Evolutionary conservation across 345 rosid species (phyloP).

Genomic region (Acer negundo): DNA sequence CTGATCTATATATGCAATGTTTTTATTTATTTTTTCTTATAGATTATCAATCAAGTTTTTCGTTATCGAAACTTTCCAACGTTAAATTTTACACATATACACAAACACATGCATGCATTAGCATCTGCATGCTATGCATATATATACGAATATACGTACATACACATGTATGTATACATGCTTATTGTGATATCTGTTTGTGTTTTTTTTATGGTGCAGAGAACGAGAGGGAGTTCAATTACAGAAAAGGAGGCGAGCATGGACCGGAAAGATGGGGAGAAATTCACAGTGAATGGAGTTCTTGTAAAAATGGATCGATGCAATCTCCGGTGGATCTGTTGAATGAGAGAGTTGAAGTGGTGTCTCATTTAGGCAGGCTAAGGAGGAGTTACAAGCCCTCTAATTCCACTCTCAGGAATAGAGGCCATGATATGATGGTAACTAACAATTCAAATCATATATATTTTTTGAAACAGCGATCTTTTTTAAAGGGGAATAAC

Average conservation of each 20-base stretch:
- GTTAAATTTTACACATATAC: too few relatives aligned
- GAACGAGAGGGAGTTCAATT: conserved; percentile 67
- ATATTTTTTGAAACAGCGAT: too few relatives aligned
- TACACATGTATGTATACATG: not conserved
- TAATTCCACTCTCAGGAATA: conserved; percentile 62
- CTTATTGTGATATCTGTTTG: not conserved
- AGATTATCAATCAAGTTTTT: too few relatives aligned
- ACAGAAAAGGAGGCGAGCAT: conserved; percentile 25
- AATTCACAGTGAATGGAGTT: conserved; percentile 56
- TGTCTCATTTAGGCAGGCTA: conserved; percentile 52
- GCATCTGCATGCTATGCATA: not conserved
- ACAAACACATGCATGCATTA: not conserved
- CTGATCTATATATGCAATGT: too few relatives aligned
- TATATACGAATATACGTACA: not conserved
- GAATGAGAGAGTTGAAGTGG: conserved; percentile 50
- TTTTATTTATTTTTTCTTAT: too few relatives aligned
- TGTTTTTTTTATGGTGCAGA: conserved; percentile 32
- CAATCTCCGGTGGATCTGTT: conserved; percentile 87
- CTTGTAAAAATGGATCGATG: conserved; percentile 66
- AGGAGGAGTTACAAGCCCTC: conserved; percentile 51
- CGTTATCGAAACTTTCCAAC: too few relatives aligned
- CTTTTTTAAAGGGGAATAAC: too few relatives aligned
- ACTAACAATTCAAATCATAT: too few relatives aligned
- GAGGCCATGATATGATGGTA: conserved; percentile 95
- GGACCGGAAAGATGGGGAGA: conserved; percentile 83